Evolutionary conservation across 1,284 basidiomycete genomes (phyloP), one percentile per base, ranked within the genome.

Genomic region (Leccinum subrobustum): DNA sequence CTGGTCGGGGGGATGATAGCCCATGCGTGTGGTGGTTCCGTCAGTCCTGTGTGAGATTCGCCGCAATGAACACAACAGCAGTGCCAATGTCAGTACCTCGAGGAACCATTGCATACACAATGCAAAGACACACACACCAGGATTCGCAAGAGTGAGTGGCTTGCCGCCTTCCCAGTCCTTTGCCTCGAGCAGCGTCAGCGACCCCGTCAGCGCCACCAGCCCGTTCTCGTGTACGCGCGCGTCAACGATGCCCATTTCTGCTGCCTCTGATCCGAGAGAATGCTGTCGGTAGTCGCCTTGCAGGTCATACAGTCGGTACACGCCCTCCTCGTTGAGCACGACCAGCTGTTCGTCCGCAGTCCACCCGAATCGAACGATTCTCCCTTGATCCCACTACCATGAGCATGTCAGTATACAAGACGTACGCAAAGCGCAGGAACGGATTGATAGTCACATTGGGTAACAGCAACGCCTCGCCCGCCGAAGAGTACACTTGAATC

Each of bases 281-380:
- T 89, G 83, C 66, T 96, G 93, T 57, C 85, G 80, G 72, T 96
- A 97, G 67, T 91, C 88, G 48, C 91, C 85, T 72, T 93, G 87
- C 52, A 98, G 80, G 73, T 96, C 89, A 73, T 98, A 98, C 18
- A 98, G 72, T 47, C 96, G 84, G 72, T 97, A 98, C 8, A 85
- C 82, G 16, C 96, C 96, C 68, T 98, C 95, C 73, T 97, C 95
- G 66, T 95, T 94, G 31, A 99, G 77, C 6, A 96, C 85, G 1
- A 91, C 87, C 37, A 98, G 83, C 56, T 87, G 83, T 68, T 96
- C 93, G 66, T 91, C 86, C 14, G 76, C 72, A 0, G 92, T 92
- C 89, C 93, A 95, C 29, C 93, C 93, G 67, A 95, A 88, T 27
- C 85, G 84, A 57, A 95, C 77, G 58, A 95, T 89, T 69, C 82